Evolutionary conservation across 495 filamentous ascomycete species (phyloP).

Genomic region (Penicillium odoratum): DNA sequence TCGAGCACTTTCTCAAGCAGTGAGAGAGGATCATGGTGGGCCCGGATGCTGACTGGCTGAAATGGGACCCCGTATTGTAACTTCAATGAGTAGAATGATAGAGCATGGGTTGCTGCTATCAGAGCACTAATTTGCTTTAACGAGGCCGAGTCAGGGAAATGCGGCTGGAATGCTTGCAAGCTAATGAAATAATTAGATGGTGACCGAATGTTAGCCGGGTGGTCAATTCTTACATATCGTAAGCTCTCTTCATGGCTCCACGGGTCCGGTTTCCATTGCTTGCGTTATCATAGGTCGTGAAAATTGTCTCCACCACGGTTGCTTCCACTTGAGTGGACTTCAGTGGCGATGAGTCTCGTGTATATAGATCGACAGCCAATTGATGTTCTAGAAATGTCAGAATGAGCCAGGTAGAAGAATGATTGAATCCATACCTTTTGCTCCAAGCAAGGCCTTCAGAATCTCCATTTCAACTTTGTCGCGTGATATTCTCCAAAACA

Average conservation of each 20-base stretch:
- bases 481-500: slow-evolving; percentile 67
- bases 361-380: slow-evolving; percentile 69
- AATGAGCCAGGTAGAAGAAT: neutral
- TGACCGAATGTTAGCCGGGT: neutral
- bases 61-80: slow-evolving; percentile 92
- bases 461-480: slow-evolving; percentile 71
- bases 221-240: slow-evolving; percentile 67
- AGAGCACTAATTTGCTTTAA: slow-evolving; percentile 65
- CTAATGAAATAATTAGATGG: slow-evolving; percentile 38
- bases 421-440: slow-evolving; percentile 53
- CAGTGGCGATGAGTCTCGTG: slow-evolving; percentile 50
- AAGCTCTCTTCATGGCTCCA: slow-evolving; percentile 80
- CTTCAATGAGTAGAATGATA: slow-evolving; percentile 86
- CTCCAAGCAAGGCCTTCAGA: slow-evolving; percentile 69
- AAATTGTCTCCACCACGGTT: slow-evolving; percentile 65
- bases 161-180: slow-evolving; percentile 66
- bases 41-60: slow-evolving; percentile 84
- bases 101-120: slow-evolving; percentile 78
- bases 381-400: slow-evolving; percentile 57
- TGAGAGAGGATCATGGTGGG: slow-evolving; percentile 80
- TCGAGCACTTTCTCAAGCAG: slow-evolving; percentile 83
- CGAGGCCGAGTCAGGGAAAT: slow-evolving; percentile 56
- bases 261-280: slow-evolving; percentile 83
- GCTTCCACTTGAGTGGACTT: slow-evolving; percentile 55
- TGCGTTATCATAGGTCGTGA: slow-evolving; percentile 82